Evolutionary conservation across 371 early-diverging fungal species (phyloP).

Genomic region (Umbelopsis sp.): DNA sequence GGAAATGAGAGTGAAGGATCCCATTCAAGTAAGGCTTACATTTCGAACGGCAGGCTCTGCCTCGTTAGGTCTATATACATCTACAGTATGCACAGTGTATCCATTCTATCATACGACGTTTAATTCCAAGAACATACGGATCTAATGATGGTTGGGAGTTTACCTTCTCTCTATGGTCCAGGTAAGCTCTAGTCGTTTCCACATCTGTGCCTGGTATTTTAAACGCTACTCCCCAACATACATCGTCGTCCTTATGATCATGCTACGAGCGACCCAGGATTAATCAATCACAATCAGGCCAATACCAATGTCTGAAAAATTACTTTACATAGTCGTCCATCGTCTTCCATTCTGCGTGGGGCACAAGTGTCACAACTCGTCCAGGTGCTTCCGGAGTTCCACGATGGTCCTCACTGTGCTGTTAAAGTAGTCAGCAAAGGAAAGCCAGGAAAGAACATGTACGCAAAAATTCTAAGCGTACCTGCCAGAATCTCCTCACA

Average conservation of each 20-base stretch:
- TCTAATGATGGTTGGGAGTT: slow-evolving; percentile 21
- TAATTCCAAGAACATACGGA: background rate
- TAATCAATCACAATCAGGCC: background rate
- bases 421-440: background rate
- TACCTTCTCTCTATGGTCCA: slow-evolving; percentile 90
- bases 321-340: slow-evolving; percentile 44
- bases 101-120: slow-evolving; percentile 57
- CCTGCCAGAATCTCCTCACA: slow-evolving; percentile 91
- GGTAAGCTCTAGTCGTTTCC: slow-evolving; percentile 67
- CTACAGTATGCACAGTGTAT: slow-evolving; percentile 72
- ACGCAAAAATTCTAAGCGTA: slow-evolving; percentile 8
- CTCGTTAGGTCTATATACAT: slow-evolving; percentile 60
- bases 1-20: too few species aligned
- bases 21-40: slow-evolving; percentile 27
- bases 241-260: slow-evolving; percentile 52
- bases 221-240: slow-evolving; percentile 89
- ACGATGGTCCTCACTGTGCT: slow-evolving; percentile 89
- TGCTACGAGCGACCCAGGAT: slow-evolving; percentile 39
- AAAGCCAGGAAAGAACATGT: too few species aligned
- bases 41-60: slow-evolving; percentile 54
- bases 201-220: slow-evolving; percentile 71
- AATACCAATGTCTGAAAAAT: background rate
- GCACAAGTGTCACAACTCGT: slow-evolving; percentile 88
- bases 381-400: slow-evolving; percentile 87
- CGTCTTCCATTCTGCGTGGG: slow-evolving; percentile 63